Conservation (phyloP, 306 rosid genomes). For the Luffa acutangula region DNA sequence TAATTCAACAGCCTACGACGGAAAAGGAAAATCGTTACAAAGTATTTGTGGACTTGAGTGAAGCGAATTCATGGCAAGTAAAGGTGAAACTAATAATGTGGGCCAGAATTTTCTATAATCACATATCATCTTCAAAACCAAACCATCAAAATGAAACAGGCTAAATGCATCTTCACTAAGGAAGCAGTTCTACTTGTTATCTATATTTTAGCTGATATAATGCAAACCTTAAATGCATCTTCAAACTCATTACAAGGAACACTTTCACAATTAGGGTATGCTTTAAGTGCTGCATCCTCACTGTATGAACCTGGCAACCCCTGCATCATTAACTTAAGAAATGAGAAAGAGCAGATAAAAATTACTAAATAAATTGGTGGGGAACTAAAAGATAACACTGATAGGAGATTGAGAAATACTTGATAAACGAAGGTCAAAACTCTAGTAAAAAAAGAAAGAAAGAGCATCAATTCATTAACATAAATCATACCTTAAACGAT, state of each 20-base stretch:
- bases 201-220: neutral
- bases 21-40: neutral
- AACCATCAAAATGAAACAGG: neutral
- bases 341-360: slow-evolving; percentile 8
- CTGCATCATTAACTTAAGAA: slow-evolving; percentile 32
- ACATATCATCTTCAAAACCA: neutral
- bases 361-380: neutral
- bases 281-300: slow-evolving; percentile 66
- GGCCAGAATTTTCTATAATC: neutral
- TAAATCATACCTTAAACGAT: slow-evolving; percentile 40
- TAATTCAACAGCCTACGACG: slow-evolving; percentile 54
- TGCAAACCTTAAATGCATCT: slow-evolving; percentile 57
- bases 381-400: neutral
- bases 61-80: neutral
- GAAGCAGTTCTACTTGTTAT: neutral
- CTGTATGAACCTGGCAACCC: slow-evolving; percentile 55
- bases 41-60: neutral
- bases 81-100: neutral
- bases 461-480: neutral
- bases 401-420: neutral
- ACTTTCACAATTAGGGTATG: slow-evolving; percentile 53
- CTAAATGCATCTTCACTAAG: neutral
- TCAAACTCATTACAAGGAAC: slow-evolving; percentile 61
- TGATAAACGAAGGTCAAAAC: neutral
- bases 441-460: neutral